A percentile compares a stretch with the other conserved stretches of the same genome.
These are phyloP conservation scores for Kregervanrija delftensis DNA, from an alignment of 805 yeast genomes.

Conservation along the genomic window DNA sequence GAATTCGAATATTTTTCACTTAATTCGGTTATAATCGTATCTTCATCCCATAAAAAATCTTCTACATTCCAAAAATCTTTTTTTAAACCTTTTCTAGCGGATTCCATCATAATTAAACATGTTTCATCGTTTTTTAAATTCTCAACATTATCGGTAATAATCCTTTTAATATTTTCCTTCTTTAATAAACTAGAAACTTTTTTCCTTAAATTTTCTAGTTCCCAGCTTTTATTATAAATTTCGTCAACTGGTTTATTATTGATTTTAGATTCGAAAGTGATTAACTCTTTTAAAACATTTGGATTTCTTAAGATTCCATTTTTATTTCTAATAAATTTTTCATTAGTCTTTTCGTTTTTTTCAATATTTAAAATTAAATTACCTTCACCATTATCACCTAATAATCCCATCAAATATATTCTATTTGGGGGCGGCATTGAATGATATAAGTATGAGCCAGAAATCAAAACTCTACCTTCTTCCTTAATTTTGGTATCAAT, in stretches of 20 bases:
- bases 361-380: slow-evolving; percentile 21
- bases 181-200: slow-evolving; percentile 3
- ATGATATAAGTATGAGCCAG: slow-evolving; percentile 28
- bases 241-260: slow-evolving; percentile 5
- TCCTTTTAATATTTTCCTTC: slow-evolving; percentile 6
- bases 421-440: slow-evolving; percentile 28
- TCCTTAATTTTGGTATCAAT: slow-evolving; percentile 20
- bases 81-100: slow-evolving; percentile 2
- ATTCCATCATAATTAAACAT: slow-evolving; percentile 1
- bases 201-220: slow-evolving; percentile 6
- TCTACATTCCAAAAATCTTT: slow-evolving; percentile 6
- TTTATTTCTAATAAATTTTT: slow-evolving; percentile 4
- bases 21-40: slow-evolving; percentile 4
- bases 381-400: slow-evolving; percentile 5
- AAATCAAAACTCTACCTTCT: slow-evolving; percentile 27
- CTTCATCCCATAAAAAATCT: slow-evolving; percentile 11
- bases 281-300: slow-evolving; percentile 12
- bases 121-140: slow-evolving; percentile 4
- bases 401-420: slow-evolving; percentile 12
- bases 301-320: slow-evolving; percentile 9
- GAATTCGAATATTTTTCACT: not conserved
- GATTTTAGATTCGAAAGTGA: slow-evolving; percentile 11
- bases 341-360: slow-evolving; percentile 7
- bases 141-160: slow-evolving; percentile 3
- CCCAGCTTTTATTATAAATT: slow-evolving; percentile 17